Evolutionary conservation across 1,284 basidiomycete genomes (phyloP).

Genomic region (Fereydounia khargensis): DNA sequence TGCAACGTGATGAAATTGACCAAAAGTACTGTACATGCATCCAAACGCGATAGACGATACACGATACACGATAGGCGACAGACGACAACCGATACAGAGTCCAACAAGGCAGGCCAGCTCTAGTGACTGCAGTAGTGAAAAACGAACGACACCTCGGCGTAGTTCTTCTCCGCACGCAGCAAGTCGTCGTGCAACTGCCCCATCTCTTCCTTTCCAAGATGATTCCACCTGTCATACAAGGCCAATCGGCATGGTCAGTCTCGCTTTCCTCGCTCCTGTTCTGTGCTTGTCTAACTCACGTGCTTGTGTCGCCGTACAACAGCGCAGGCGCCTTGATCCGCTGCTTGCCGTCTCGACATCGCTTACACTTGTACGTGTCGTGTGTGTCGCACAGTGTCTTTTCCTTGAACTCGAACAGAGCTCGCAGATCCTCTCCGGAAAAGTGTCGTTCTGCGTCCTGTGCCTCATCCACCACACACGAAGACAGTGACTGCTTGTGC

Average conservation of each 20-base stretch:
- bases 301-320: slow-evolving; percentile 94
- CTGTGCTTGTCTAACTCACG: too few species aligned
- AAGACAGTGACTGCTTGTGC: slow-evolving; percentile 92
- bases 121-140: slow-evolving; percentile 59
- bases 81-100: background rate
- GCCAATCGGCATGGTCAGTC: background rate
- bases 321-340: slow-evolving; percentile 77
- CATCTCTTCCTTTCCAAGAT: slow-evolving; percentile 83
- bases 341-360: slow-evolving; percentile 86
- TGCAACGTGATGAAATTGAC: too few species aligned
- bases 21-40: background rate
- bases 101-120: background rate
- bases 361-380: slow-evolving; percentile 75
- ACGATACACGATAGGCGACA: background rate
- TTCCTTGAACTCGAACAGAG: slow-evolving; percentile 89
- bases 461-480: slow-evolving; percentile 95
- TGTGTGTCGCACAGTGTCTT: slow-evolving; percentile 89
- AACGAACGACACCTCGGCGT: slow-evolving; percentile 69
- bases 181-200: slow-evolving; percentile 93
- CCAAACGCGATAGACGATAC: background rate
- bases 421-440: slow-evolving; percentile 80
- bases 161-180: slow-evolving; percentile 80
- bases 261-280: background rate
- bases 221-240: slow-evolving; percentile 83
- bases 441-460: slow-evolving; percentile 95